These are phyloP conservation scores for Colletotrichum camelliae DNA, from an alignment of 2,329 filamentous ascomycete genomes.

Conservation along the genomic window DNA sequence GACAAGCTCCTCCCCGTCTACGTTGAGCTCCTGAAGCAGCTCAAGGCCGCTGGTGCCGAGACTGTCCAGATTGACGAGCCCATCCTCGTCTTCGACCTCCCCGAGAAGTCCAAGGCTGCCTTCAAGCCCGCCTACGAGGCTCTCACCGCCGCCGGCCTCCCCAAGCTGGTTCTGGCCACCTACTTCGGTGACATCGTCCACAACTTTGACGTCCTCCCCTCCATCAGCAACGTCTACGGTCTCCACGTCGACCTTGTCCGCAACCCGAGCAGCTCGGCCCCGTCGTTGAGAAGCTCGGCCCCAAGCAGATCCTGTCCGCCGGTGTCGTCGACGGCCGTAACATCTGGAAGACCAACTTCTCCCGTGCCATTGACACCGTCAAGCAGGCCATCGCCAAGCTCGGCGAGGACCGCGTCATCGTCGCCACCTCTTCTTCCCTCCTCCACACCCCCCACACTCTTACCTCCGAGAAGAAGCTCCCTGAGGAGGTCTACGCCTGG, in stretches of 20 bases:
- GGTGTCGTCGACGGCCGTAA: slow-evolving; percentile 99
- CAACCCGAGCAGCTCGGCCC: slow-evolving; percentile 94
- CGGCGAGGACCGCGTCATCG: slow-evolving; percentile 96
- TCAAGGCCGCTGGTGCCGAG: slow-evolving; percentile 96
- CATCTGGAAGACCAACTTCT: slow-evolving; percentile 99
- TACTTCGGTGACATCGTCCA: slow-evolving; percentile 99
- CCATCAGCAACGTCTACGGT: slow-evolving; percentile 66
- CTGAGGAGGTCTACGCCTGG: slow-evolving; percentile 75
- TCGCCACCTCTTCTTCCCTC: slow-evolving; percentile 95
- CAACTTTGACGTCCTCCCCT: slow-evolving; percentile 90
- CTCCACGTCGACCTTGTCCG: slow-evolving; percentile 97
- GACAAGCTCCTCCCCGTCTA: slow-evolving; percentile 95
- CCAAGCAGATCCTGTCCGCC: slow-evolving; percentile 88
- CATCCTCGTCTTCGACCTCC: slow-evolving; percentile 92
- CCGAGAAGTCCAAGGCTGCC: slow-evolving; percentile 87
- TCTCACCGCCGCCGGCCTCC: slow-evolving; percentile 79
- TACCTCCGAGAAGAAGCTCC: slow-evolving; percentile 96
- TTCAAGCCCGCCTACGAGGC: slow-evolving; percentile 99
- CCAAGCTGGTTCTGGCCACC: slow-evolving; percentile 89
- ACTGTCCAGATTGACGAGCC: slow-evolving; percentile 99
- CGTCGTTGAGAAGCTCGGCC: slow-evolving; percentile 81
- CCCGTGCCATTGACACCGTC: slow-evolving; percentile 88
- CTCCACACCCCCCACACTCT: slow-evolving; percentile 99
- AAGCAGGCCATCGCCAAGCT: slow-evolving; percentile 93
- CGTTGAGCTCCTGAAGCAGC: slow-evolving; percentile 87